Evolutionary conservation across 2,329 filamentous ascomycete genomes (phyloP), one percentile per base, ranked within the genome.

Genomic region (Alternaria viburni): DNA sequence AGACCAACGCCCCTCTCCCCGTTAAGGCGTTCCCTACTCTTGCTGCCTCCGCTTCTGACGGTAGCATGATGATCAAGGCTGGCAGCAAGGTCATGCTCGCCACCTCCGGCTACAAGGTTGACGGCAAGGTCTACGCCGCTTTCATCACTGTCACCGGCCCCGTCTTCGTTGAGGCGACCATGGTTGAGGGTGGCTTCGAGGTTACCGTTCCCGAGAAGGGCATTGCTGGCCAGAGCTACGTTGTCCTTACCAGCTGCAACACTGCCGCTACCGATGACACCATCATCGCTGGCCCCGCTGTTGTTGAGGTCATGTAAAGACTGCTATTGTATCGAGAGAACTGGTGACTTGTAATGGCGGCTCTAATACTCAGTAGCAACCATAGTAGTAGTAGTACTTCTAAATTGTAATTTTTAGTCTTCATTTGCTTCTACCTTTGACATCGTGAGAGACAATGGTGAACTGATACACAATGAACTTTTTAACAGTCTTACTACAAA

Each of bases 11-110:
- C 0, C 67, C 80, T 2, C 81, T 91, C 2, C 87, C 88, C 2
- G 85, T 91, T 73, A 88, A 84, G 79, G 85, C 87, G 0, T 90
- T 90, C 79, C 87, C 88, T 6, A 65, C 74, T 12, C 79, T 90
- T 4, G 63, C 67, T 8, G 67, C 69, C 3, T 61, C 62, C 19
- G 66, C 65, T 21, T 60, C 51, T 11, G 67, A 70, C 26, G 54
- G 15, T 8, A 57, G 41, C 30, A 45, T 56, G 57, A 43, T 62
- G 26, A 67, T 74, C 47, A 67, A 67, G 59, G 52, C 47, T 6
- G 67, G 67, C 5, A 67, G 65, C 13, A 73, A 62, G 9, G 50
- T 74, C 6, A 59, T 61, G 46, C 54, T 73, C 7, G 30, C 47
- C 25, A 69, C 68, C 43, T 54, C 61, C 3, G 69, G 59, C 44